Base-by-base conservation (phyloP, 2,329 filamentous ascomycete species). In the Boeremia exigua region DNA sequence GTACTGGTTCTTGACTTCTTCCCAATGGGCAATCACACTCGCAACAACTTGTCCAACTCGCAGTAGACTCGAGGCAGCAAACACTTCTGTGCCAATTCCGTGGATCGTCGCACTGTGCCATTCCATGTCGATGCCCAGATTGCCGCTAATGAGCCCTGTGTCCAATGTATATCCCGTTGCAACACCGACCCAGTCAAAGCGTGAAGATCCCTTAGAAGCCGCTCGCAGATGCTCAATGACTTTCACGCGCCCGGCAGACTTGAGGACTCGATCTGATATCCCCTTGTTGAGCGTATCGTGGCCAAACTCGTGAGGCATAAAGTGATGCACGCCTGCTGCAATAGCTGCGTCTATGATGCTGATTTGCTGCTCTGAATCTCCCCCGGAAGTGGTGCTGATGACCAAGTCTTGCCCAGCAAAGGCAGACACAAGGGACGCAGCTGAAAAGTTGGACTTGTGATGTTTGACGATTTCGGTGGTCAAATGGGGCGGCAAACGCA, bases 251-350 rank as follows among this genome's bases (percentile, higher is more conserved):
- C 67, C 70, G 10, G 54, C 60, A 33, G 61, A 62, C 9, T 69
- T 70, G 15, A 70, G 62, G 10, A 77, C 51, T 8, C 74, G 68
- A 12, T 55, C 48, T 43, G 71, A 68, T 7, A 77, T 60, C 4
- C 45, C 42, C 14, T 52, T 38, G 55, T 77, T 77, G 28, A 73
- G 57, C 23, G 69, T 61, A 46, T 71, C 67, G 33, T 71, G 72
- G 38, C 75, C 76, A 56, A 77, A 80, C 51, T 80, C 78, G 27
- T 73, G 67, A 10, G 78, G 77, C 27, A 80, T 70, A 60, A 79
- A 76, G 14, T 75, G 71, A 40, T 63, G 68, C 3, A 79, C 77
- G 8, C 75, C 73, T 7, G 75, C 75, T 14, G 72, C 68, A 38
- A 77, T 58, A 14, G 73, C 67, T 15, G 77, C 78, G 39, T 79